Evolutionary conservation across 257 asterid species (phyloP).

Genomic region (Leonotis leonurus): DNA sequence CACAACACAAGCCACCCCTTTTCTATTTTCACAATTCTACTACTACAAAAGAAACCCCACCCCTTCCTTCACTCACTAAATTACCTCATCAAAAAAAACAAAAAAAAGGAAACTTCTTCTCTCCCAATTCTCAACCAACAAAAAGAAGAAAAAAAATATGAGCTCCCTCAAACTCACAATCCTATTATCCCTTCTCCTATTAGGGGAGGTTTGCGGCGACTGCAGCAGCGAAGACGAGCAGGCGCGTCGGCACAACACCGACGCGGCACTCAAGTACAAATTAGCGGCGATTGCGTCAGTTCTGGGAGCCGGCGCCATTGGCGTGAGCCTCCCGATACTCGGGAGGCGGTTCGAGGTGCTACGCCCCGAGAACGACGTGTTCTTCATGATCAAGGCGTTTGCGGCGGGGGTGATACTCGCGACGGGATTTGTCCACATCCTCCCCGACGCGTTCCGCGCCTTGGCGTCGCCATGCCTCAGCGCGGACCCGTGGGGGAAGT

Average conservation of each 20-base stretch:
- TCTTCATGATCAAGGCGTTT: conserved; percentile 65
- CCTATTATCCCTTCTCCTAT: conserved; percentile 16
- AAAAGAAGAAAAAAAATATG: no score
- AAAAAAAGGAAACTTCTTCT: no score
- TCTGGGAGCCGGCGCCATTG: conserved; percentile 41
- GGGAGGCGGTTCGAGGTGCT: conserved; percentile 29
- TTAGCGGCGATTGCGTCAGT: conserved; percentile 36
- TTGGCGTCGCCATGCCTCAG: conserved; percentile 44
- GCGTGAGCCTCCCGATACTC: conserved; percentile 46
- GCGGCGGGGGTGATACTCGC: conserved; percentile 62
- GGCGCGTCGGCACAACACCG: not conserved
- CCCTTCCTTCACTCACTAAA: not conserved
- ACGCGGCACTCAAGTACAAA: conserved; percentile 41
- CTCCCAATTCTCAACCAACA: no score
- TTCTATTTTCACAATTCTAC: not conserved
- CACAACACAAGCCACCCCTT: conserved; percentile 10
- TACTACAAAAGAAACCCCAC: conserved; percentile 21
- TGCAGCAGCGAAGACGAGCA: conserved; percentile 24
- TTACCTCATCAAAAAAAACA: not conserved
- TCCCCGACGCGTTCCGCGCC: conserved; percentile 45
- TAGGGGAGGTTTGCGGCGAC: not conserved
- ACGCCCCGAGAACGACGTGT: conserved; percentile 45
- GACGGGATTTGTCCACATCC: conserved; percentile 57
- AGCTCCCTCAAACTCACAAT: conserved; percentile 13
- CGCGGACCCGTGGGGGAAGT: conserved; percentile 41